These are phyloP conservation scores for Botrytis fabae DNA, from an alignment of 2,329 filamentous ascomycete species.

Conservation along the genomic window DNA sequence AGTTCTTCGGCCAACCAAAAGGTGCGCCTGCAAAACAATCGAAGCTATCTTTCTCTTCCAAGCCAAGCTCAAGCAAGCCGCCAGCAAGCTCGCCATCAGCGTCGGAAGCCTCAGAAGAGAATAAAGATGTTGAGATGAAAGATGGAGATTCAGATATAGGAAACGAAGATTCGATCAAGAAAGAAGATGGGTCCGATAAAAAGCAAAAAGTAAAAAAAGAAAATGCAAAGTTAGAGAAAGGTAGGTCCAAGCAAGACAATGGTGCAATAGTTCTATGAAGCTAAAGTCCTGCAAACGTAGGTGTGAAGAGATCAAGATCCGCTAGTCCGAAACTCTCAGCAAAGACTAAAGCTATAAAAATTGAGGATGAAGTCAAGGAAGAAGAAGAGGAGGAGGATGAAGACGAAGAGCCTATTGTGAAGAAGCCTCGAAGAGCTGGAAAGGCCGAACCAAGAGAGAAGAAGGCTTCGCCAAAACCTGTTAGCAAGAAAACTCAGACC, in stretches of 20 bases:
- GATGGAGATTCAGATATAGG: constrained; percentile 33
- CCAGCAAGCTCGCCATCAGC: constrained; percentile 34
- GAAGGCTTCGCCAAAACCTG: constrained; percentile 21
- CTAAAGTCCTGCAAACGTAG: constrained; percentile 25
- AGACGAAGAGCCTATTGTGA: constrained; percentile 35
- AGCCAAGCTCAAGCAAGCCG: constrained; percentile 43
- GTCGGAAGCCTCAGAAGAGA: constrained; percentile 27
- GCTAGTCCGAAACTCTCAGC: constrained; percentile 24
- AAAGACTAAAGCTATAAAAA: constrained; percentile 36
- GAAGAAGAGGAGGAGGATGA: constrained; percentile 52
- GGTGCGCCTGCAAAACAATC: constrained; percentile 71
- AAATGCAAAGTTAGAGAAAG: constrained; percentile 19
- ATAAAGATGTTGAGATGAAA: constrained; percentile 37
- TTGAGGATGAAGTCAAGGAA: constrained; percentile 37
- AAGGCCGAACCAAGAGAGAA: constrained; percentile 51
- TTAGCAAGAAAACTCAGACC: constrained; percentile 27
- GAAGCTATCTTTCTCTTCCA: constrained; percentile 73
- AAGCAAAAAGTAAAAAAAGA: constrained; percentile 10
- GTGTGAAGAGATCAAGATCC: constrained; percentile 37
- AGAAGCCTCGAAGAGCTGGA: constrained; percentile 44
- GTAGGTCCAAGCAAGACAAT: neutral
- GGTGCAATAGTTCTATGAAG: neutral
- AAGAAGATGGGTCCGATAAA: constrained; percentile 22
- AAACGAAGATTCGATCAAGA: constrained; percentile 25
- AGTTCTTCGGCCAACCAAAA: constrained; percentile 75